Evolutionary conservation across 2,329 filamentous ascomycete genomes (phyloP), one percentile per base, ranked within the genome.

Genomic region (Coniochaeta hoffmannii): DNA sequence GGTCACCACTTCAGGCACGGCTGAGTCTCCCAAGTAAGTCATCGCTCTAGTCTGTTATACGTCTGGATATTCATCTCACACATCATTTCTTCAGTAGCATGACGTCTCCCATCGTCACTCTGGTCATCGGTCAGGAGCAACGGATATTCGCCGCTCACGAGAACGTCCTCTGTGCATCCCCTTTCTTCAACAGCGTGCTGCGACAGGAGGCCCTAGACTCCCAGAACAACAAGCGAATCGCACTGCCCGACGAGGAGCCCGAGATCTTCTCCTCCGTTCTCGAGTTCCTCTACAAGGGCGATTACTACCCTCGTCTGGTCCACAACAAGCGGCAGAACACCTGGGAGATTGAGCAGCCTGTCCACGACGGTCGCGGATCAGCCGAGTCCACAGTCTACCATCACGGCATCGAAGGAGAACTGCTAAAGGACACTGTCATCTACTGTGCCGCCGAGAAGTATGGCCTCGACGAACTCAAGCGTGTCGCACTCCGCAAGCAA

Each of bases 91-190:
- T 15, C 46, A 86, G 82, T 58, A 80, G 72, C 56, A 67, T 84
- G 56, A 80, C 79, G 26, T 87, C 86, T 2, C 76, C 87, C 46
- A 89, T 94, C 67, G 81, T 95, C 62, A 95, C 89, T 10, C 80
- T 95, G 59, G 82, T 88, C 63, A 83, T 95, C 63, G 90, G 90
- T n/a, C 80, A 80, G 5, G 87, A 92, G 62, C 86, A 91, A 69
- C 85, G 92, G 22, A 86, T 96, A 62, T 97, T 97, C 67, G 92
- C 92, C 35, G 90, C 90, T 7, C 92, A 96, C 70, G 89, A 96
- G 75, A 88, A 94, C 62, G 82, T 96, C 58, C 84, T 97, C 57
- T 82, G 79, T 68, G 76, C 81, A 55, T 94, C 90, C 11, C 85
- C 90, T 8, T 96, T 87, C 79, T 96, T 97, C 73, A 77, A 83